Conservation (phyloP, 1,284 basidiomycete genomes). For the Moesziomyces globuligerus region DNA sequence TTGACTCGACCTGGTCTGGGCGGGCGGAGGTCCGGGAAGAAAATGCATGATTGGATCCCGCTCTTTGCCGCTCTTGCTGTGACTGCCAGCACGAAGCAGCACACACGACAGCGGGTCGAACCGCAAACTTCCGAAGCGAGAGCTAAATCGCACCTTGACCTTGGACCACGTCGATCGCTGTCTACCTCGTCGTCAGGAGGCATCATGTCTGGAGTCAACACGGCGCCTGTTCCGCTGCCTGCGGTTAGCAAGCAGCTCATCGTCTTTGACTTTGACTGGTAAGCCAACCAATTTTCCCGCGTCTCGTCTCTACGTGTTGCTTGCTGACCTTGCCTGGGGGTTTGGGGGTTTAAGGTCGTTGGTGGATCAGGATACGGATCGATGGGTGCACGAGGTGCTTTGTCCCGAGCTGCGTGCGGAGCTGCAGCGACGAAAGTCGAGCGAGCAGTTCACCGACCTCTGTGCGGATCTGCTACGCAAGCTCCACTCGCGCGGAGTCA, state of each 20-base stretch:
- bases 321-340: not conserved
- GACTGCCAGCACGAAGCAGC: no score
- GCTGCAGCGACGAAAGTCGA: slow-evolving; percentile 75
- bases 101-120: not conserved
- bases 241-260: slow-evolving; percentile 75
- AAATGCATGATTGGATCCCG: not conserved
- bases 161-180: no score
- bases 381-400: slow-evolving; percentile 94
- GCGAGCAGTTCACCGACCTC: slow-evolving; percentile 90
- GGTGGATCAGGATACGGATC: slow-evolving; percentile 94
- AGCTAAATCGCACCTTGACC: not conserved
- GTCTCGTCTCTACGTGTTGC: not conserved
- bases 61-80: no score
- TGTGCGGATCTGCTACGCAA: slow-evolving; percentile 52
- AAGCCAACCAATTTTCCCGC: slow-evolving; percentile 47
- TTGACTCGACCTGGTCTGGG: no score
- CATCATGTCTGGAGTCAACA: slow-evolving; percentile 23
- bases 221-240: slow-evolving; percentile 48
- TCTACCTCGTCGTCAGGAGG: no score
- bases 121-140: not conserved
- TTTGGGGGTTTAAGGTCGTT: slow-evolving; percentile 51
- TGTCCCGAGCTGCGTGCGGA: slow-evolving; percentile 83
- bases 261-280: slow-evolving; percentile 99
- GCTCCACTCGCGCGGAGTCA: slow-evolving; percentile 68
- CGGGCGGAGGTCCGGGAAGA: not conserved